Evolutionary conservation across 371 early-diverging fungal genomes (phyloP), one percentile per base, ranked within the genome.

Genomic region (Thermomucor indicae-seudaticae): DNA sequence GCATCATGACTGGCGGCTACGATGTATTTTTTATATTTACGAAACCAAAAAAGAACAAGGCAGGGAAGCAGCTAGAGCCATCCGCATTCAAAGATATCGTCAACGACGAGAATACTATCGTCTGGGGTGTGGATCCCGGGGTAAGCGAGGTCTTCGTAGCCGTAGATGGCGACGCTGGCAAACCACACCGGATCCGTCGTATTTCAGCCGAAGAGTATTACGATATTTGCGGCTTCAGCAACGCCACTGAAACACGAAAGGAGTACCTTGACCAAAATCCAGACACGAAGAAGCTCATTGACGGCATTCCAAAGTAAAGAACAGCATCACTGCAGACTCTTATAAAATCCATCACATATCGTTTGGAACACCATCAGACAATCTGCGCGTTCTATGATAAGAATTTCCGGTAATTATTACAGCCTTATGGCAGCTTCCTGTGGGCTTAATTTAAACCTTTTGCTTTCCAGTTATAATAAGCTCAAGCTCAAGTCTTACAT

Each of bases 121-220:
- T 43, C 2, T 55, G 43, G 35, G 55, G 48, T 22, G 55, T 49
- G 5, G 55, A 55, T 43, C 55, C 49, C 3, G 43, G 55, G 7
- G 23, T 43, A 6, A 55, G 49, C 1, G 55, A 55, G 3, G 25
- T 43, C 6, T 55, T 55, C 35, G 49, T 55, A 7, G 49, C 43
- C 2, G 43, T 40, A 16, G 49, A 55, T 39, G 49, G 43, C 17
- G 11, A 6, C 27, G 40, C 8, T 1, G 30, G 19, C 11, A 37
- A 43, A n/a, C 0, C 30, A 3, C 39, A 43, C 17, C 23, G 49
- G 2, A 48, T 55, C 25, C 32, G 48, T 11, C 22, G 27, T 24
- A 32, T 19, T 35, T 25, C n/a, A 29, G 19, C 55, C 17, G 34
- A 31, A 2, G 48, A 49, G 24, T 48, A 49, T 30, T 47, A 49